phyloP scores from a whole-genome alignment of 2,329 filamentous ascomycete genomes.

The Ustilaginoidea virens region DNA sequence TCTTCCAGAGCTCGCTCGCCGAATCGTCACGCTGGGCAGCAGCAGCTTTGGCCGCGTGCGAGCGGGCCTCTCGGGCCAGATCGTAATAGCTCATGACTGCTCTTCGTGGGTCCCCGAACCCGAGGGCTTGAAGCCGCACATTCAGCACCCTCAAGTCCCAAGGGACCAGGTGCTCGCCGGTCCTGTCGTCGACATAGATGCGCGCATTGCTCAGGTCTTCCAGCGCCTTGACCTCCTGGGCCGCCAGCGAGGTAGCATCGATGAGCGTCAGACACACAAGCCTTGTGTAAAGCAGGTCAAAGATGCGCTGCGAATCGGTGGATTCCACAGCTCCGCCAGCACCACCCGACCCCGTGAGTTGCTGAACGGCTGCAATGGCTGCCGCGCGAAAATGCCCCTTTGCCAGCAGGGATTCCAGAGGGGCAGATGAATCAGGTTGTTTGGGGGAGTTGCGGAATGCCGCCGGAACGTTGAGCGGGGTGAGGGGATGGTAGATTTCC shows the following conservation, averaged over 20 bases:
- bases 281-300: slow-evolving; percentile 65
- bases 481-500: slow-evolving; percentile 70
- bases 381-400: slow-evolving; percentile 68
- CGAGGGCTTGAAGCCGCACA: slow-evolving; percentile 71
- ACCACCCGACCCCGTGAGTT: slow-evolving; percentile 35
- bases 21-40: slow-evolving; percentile 29
- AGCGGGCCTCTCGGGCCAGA: slow-evolving; percentile 62
- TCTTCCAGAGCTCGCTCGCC: slow-evolving; percentile 51
- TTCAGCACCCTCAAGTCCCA: slow-evolving; percentile 77
- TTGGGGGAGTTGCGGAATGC: slow-evolving; percentile 56
- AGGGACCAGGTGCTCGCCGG: slow-evolving; percentile 53
- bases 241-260: slow-evolving; percentile 53
- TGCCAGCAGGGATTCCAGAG: slow-evolving; percentile 52
- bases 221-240: slow-evolving; percentile 47
- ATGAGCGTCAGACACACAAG: slow-evolving; percentile 71
- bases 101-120: slow-evolving; percentile 69
- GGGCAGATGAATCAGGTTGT: slow-evolving; percentile 45
- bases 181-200: slow-evolving; percentile 39
- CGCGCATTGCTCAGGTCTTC: slow-evolving; percentile 42
- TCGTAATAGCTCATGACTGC: slow-evolving; percentile 88
- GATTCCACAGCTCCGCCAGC: slow-evolving; percentile 29
- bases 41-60: slow-evolving; percentile 36
- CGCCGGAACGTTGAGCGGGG: slow-evolving; percentile 40
- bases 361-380: slow-evolving; percentile 50
- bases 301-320: slow-evolving; percentile 49